Conservation (phyloP, 352 stramenopile species). For the Pythium brachiatum region DNA sequence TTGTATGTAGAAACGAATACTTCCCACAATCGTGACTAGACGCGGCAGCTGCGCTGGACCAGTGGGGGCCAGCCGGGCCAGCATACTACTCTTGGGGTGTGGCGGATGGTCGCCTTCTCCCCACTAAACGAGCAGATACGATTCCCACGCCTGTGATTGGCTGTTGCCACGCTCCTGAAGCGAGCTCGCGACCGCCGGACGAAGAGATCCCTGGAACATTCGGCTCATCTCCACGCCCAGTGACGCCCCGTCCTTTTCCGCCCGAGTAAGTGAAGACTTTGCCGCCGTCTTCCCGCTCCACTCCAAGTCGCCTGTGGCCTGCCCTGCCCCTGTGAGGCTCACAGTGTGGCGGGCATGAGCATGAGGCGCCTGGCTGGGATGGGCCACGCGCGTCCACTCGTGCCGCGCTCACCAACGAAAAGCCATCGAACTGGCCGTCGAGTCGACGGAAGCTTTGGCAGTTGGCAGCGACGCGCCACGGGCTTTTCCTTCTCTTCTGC, state of each 20-base stretch:
- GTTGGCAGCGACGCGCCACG: background rate
- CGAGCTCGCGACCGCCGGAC: background rate
- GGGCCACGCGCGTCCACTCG: background rate
- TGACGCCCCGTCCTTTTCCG: background rate
- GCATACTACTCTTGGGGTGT: background rate
- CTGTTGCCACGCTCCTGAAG: background rate
- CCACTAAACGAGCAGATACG: background rate
- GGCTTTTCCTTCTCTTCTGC: too few relatives aligned
- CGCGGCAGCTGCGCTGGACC: background rate
- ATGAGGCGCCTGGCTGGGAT: too few relatives aligned
- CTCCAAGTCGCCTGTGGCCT: too few relatives aligned
- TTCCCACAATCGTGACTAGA: too few relatives aligned
- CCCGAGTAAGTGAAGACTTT: background rate
- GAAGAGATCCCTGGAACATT: background rate
- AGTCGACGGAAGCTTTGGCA: background rate
- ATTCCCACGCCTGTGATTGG: background rate
- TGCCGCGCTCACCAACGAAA: background rate
- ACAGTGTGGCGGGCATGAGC: too few relatives aligned
- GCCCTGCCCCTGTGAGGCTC: too few relatives aligned
- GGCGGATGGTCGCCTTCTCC: background rate
- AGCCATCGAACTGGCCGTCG: background rate
- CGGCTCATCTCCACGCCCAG: too few relatives aligned
- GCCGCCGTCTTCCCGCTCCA: too few relatives aligned
- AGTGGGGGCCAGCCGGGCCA: background rate
- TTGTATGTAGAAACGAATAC: too few relatives aligned